These are phyloP conservation scores for Fraxinus excelsior DNA, from an alignment of 257 asterid genomes.

Conservation along the genomic window DNA sequence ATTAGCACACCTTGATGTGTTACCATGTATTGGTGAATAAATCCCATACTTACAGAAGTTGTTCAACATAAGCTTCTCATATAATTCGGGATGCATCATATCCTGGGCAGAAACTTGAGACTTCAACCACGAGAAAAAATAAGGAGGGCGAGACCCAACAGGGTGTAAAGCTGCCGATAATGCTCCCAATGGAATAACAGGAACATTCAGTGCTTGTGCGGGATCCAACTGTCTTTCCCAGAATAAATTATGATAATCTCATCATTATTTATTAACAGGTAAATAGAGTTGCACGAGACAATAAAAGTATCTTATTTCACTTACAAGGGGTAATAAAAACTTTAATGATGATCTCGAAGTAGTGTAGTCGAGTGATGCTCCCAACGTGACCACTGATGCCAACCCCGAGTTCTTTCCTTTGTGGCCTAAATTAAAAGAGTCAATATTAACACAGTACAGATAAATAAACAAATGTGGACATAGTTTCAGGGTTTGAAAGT, in stretches of 20 bases:
- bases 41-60: conserved; percentile 63
- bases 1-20: too few species aligned
- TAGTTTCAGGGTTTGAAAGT: neutral
- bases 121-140: conserved; percentile 78
- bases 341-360: conserved; percentile 80
- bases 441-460: neutral
- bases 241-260: neutral
- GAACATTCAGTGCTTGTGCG: conserved; percentile 88
- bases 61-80: conserved; percentile 82
- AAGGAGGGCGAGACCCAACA: conserved; percentile 65
- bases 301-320: conserved; percentile 22
- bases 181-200: conserved; percentile 93
- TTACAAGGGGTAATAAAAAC: conserved; percentile 83
- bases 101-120: conserved; percentile 87
- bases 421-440: conserved; percentile 41
- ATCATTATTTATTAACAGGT: neutral
- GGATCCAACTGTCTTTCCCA: conserved; percentile 78
- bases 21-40: too few species aligned
- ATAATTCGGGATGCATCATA: conserved; percentile 93
- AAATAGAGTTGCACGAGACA: conserved; percentile 9
- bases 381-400: conserved; percentile 85
- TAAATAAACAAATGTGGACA: neutral
- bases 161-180: conserved; percentile 26
- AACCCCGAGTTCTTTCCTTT: conserved; percentile 80
- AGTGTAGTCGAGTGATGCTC: conserved; percentile 88